Percentiles rank a stretch among this genome's conserved stretches.
phyloP scores from a whole-genome alignment of 164 flowering plant genomes.

The Kingdonia uniflora region DNA sequence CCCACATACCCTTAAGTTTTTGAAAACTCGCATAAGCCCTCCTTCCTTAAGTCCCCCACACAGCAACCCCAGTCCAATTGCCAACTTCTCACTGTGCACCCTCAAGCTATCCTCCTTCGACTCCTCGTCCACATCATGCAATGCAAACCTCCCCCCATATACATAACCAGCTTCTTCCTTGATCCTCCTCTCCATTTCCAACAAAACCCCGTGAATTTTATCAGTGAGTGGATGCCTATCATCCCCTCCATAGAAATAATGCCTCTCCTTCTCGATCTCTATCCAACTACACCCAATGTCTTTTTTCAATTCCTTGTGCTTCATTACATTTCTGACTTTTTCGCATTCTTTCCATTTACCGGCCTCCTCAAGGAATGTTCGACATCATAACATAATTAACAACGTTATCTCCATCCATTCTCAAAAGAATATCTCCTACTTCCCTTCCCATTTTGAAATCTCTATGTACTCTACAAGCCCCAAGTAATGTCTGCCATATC shows the following conservation, averaged over 20 bases:
- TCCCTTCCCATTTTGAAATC: slow-evolving; percentile 50
- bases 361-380: slow-evolving; percentile 52
- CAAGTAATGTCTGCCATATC: slow-evolving; percentile 77
- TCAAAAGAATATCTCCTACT: slow-evolving; percentile 52
- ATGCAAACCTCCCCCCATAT: slow-evolving; percentile 28
- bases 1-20: slow-evolving; percentile 69
- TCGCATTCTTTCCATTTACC: slow-evolving; percentile 59
- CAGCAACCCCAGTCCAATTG: slow-evolving; percentile 56
- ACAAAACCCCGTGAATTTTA: slow-evolving; percentile 31
- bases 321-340: slow-evolving; percentile 36
- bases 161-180: slow-evolving; percentile 52
- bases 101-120: slow-evolving; percentile 60
- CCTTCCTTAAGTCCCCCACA: slow-evolving; percentile 27
- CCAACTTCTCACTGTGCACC: slow-evolving; percentile 71
- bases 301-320: slow-evolving; percentile 55
- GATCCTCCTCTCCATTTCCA: slow-evolving; percentile 48
- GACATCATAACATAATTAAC: slow-evolving; percentile 80
- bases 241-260: slow-evolving; percentile 59
- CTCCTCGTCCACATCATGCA: slow-evolving; percentile 72
- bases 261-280: slow-evolving; percentile 54
- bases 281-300: slow-evolving; percentile 76
- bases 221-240: slow-evolving; percentile 44
- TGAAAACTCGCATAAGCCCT: slow-evolving; percentile 45
- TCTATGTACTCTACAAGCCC: slow-evolving; percentile 71
- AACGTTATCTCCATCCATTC: slow-evolving; percentile 44